phyloP scores from a whole-genome alignment of 1,139 yeast genomes.

The Hyphopichia buzzinii region DNA sequence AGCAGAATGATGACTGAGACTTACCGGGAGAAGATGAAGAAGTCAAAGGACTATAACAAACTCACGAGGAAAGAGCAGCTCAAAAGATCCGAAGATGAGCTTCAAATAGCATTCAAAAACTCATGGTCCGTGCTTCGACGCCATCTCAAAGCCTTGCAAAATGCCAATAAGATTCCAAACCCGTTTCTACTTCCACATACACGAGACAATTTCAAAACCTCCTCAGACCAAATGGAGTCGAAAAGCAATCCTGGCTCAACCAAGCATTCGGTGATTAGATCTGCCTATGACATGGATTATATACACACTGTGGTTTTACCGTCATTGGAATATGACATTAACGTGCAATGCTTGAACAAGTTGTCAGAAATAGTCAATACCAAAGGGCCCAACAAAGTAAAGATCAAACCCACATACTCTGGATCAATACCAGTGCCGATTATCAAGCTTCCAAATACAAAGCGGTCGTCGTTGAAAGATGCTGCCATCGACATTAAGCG shows the following conservation, averaged over 20 bases:
- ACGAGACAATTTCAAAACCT: slow-evolving; percentile 8
- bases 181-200: slow-evolving; percentile 37
- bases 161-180: slow-evolving; percentile 24
- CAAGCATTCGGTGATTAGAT: slow-evolving; percentile 14
- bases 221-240: slow-evolving; percentile 4
- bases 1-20: slow-evolving; percentile 4
- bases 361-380: slow-evolving; percentile 21
- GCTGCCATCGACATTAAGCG: slow-evolving; percentile 33
- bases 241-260: slow-evolving; percentile 21
- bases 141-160: slow-evolving; percentile 30
- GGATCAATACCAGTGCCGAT: slow-evolving; percentile 33
- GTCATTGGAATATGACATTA: slow-evolving; percentile 34
- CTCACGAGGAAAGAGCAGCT: slow-evolving; percentile 7
- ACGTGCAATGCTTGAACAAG: slow-evolving; percentile 23
- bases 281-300: slow-evolving; percentile 34
- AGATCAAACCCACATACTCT: slow-evolving; percentile 27
- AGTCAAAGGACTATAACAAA: background rate
- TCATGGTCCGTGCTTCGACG: slow-evolving; percentile 16
- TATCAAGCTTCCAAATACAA: slow-evolving; percentile 26
- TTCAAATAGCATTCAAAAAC: slow-evolving; percentile 9
- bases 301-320: slow-evolving; percentile 37
- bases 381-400: slow-evolving; percentile 40
- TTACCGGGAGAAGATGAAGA: background rate
- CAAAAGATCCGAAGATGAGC: slow-evolving; percentile 8
- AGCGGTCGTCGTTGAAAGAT: slow-evolving; percentile 17